Conservation (phyloP, 768 basidiomycete species). For the Pisolithus tinctorius region DNA sequence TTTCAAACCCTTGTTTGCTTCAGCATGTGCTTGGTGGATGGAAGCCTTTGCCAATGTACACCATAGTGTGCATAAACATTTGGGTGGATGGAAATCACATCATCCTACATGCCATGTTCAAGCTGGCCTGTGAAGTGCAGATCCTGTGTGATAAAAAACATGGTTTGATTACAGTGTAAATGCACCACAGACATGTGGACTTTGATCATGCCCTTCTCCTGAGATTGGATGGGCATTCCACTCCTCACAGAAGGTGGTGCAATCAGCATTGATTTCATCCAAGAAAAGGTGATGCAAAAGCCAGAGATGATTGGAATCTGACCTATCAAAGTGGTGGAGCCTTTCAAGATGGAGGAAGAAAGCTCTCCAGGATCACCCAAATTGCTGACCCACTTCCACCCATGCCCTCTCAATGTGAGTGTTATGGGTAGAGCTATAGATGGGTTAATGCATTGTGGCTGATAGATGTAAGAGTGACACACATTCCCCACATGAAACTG, state of each 20-base stretch:
- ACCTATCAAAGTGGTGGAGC: neutral
- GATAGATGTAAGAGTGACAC: constrained; percentile 1
- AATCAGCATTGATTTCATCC: too few relatives aligned
- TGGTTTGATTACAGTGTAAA: too few relatives aligned
- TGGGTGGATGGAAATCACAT: neutral
- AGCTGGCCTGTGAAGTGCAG: constrained; percentile 1
- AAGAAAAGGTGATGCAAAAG: too few relatives aligned
- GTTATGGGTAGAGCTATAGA: constrained; percentile 18
- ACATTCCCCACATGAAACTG: constrained; percentile 24
- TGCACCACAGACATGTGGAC: too few relatives aligned
- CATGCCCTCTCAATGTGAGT: constrained; percentile 20
- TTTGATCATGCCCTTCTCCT: too few relatives aligned
- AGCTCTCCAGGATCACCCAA: neutral
- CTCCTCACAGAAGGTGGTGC: too few relatives aligned
- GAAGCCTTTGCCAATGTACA: neutral
- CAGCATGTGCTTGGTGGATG: neutral
- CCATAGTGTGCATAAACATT: constrained; percentile 5
- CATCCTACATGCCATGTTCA: constrained; percentile 2
- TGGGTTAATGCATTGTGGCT: neutral
- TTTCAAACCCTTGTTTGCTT: neutral
- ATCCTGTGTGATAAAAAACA: too few relatives aligned
- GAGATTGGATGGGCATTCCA: too few relatives aligned
- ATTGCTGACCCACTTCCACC: constrained; percentile 20
- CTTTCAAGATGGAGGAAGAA: constrained; percentile 18
- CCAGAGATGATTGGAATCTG: too few relatives aligned